Percentiles rank a stretch among this genome's conserved stretches.
These are phyloP conservation scores for Stephanodiscus minutulus DNA, from an alignment of 108 stramenopile species.

Conservation along the genomic window DNA sequence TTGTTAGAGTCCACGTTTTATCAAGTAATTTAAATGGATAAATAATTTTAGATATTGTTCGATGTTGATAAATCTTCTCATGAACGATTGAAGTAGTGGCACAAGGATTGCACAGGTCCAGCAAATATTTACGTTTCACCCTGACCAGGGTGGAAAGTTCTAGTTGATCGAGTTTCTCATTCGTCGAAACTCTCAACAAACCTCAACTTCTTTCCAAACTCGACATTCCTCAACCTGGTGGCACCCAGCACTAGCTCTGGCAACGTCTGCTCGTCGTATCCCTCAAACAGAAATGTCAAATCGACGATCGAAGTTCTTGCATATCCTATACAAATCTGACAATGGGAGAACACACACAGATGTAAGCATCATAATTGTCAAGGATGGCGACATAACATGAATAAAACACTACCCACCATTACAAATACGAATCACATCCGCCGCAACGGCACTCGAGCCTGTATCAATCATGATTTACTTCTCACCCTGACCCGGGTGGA, in stretches of 20 bases:
- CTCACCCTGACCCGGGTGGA: too few relatives aligned
- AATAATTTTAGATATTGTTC: too few relatives aligned
- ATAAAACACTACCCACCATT: slow-evolving; percentile 44
- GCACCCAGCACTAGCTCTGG: slow-evolving; percentile 89
- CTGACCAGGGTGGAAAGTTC: too few relatives aligned
- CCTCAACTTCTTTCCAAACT: slow-evolving; percentile 62
- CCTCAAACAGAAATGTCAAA: slow-evolving; percentile 91
- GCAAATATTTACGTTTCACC: too few relatives aligned
- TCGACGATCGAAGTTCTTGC: slow-evolving; percentile 59
- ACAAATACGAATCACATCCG: slow-evolving; percentile 79
- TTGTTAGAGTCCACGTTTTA: too few relatives aligned
- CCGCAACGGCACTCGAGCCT: slow-evolving; percentile 76
- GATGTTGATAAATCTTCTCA: too few relatives aligned
- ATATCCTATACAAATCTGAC: background rate
- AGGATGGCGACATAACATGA: background rate
- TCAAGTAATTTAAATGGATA: too few relatives aligned
- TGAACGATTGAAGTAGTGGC: too few relatives aligned
- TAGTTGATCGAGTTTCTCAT: background rate
- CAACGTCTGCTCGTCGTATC: slow-evolving; percentile 73
- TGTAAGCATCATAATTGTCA: background rate
- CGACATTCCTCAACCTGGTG: slow-evolving; percentile 69
- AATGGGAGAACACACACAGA: slow-evolving; percentile 11
- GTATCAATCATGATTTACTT: slow-evolving; percentile 65
- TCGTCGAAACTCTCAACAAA: slow-evolving; percentile 34
- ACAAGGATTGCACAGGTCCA: too few relatives aligned